Base-by-base conservation (phyloP, 768 basidiomycete genomes). In the Boletales sp. region DNA sequence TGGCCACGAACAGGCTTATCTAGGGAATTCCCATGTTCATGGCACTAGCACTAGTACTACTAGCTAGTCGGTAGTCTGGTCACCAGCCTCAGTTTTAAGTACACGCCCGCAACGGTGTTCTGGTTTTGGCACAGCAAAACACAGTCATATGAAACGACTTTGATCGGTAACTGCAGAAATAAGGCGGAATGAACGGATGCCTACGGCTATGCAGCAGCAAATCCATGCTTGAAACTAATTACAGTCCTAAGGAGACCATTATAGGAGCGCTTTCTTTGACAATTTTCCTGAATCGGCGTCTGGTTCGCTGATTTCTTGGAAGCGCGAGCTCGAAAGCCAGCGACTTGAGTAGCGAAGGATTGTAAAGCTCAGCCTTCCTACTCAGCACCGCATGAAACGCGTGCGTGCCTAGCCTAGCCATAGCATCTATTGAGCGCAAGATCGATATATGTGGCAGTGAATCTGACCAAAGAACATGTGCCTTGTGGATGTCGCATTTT, bases 311-410 rank as follows among this genome's bases (percentile, higher is more conserved):
- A 51, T 76, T 71, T 49, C 72, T 76, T 8, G 76, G 66, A 9
- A 74, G 70, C 7, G 72, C 69, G 39, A 87, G 65, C 49, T 84
- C 80, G 39, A 75, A 73, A 10, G 64, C 70, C 11, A 90, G 71
- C 46, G 66, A 64, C 51, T 66, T 74, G 50, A 88, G 61, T 4
- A 88, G 33, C 10, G 57, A 53, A n/a, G 65, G 53, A 4, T 67
- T 47, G 59, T 86, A 86, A 12, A 66, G 66, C 28, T 77, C 70
- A 8, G 78, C 74, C 53, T 78, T 84, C 42, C 68, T 72, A 13
- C 73, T 73, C 5, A 94, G 64, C 44, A 91, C 75, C 10, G 77
- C 70, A 59, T 81, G 75, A 66, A 94, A 94, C 3, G 93, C 93
- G 53, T 86, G 84, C 41, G 76, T 76, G 37, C 90, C 89, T 19